A percentile compares a stretch with the other conserved stretches of the same genome.
Evolutionary conservation across 2,329 filamentous ascomycete species (phyloP).

Genomic region (Colletotrichum sp.): DNA sequence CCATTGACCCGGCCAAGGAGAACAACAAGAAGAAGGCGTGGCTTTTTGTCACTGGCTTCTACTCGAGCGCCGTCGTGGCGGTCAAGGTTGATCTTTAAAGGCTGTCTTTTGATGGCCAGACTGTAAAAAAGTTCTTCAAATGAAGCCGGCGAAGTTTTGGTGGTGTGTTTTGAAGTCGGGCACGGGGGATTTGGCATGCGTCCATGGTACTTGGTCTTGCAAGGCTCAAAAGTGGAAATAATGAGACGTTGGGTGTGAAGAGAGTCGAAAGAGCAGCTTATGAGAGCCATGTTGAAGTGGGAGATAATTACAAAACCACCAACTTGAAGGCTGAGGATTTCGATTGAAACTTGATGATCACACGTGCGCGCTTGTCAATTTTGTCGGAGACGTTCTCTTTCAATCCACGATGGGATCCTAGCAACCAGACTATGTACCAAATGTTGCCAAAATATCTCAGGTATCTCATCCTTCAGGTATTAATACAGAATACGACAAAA

Average conservation of each 20-base stretch:
- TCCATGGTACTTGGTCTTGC: background rate
- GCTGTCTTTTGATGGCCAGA: background rate
- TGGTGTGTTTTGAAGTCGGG: background rate
- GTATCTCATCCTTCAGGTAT: background rate
- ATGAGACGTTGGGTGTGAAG: background rate
- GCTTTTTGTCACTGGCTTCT: conserved; percentile 63
- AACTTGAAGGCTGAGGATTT: background rate
- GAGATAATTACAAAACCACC: background rate
- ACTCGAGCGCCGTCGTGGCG: conserved; percentile 53
- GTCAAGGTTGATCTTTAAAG: conserved; percentile 53
- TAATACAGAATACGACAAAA: background rate
- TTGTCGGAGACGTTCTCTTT: background rate
- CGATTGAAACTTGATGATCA: background rate
- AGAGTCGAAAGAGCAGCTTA: background rate
- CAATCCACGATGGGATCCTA: background rate
- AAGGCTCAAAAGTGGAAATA: background rate
- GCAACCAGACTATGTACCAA: background rate
- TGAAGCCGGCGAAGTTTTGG: background rate
- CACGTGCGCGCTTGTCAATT: background rate
- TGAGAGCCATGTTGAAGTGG: background rate
- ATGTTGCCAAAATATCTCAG: background rate
- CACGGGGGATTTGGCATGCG: rapidly evolving
- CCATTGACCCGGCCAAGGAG: conserved; percentile 51
- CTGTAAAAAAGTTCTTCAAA: background rate
- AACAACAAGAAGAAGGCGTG: conserved; percentile 53